Conservation (phyloP, 1,284 basidiomycete species). For the Cutaneotrichosporon cavernicola region DNA sequence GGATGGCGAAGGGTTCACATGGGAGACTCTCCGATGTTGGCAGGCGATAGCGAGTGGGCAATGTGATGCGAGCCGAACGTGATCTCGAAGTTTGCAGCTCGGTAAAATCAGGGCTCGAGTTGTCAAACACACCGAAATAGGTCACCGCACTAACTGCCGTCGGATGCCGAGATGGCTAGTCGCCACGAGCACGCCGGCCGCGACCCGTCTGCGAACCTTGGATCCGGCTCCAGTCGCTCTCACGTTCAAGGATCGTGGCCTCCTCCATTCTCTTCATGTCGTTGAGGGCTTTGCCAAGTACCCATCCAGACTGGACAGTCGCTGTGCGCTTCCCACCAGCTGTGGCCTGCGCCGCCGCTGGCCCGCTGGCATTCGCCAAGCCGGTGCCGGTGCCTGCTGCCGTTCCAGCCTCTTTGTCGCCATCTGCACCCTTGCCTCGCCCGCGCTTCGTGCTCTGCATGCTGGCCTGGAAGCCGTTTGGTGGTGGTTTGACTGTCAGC, state of each 20-base stretch:
- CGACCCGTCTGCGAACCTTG: conserved; percentile 40
- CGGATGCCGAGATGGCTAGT: conserved; percentile 21
- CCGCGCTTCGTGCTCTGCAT: conserved; percentile 41
- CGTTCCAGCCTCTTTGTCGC: conserved; percentile 31
- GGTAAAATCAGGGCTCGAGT: background rate
- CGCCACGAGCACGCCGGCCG: conserved; percentile 42
- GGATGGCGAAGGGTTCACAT: background rate
- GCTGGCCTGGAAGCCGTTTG: conserved; percentile 28
- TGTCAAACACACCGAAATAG: background rate
- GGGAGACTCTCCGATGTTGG: background rate
- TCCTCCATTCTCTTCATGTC: conserved; percentile 50
- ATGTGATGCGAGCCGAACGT: background rate
- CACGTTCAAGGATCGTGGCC: conserved; percentile 48
- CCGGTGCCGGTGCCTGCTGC: conserved; percentile 45
- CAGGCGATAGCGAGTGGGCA: conserved; percentile 1
- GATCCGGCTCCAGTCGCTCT: conserved; percentile 52
- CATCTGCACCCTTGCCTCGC: conserved; percentile 38
- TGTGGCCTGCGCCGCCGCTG: conserved; percentile 26
- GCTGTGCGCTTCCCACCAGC: conserved; percentile 37
- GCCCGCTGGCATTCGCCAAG: conserved; percentile 40
- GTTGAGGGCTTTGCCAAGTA: conserved; percentile 50
- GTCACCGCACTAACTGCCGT: background rate
- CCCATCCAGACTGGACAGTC: conserved; percentile 40
- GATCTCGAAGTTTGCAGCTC: background rate
- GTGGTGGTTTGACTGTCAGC: conserved; percentile 44